Evolutionary conservation across 208 protist genomes (phyloP).

Genomic region (Acanthamoeba sp.): DNA sequence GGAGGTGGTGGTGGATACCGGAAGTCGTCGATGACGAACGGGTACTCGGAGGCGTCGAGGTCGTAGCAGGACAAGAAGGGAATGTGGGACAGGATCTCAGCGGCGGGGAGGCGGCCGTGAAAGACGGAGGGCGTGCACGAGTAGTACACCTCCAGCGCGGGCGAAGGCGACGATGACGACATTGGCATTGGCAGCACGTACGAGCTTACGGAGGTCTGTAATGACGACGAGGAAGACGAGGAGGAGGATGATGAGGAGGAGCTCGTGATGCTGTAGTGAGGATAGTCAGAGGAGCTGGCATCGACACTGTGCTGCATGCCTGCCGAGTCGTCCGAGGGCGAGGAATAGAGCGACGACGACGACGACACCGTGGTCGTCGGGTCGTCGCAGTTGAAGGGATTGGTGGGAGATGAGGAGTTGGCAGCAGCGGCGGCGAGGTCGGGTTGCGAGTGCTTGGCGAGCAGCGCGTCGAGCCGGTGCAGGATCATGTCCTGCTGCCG

Average conservation of each 20-base stretch:
- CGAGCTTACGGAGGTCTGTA: not conserved
- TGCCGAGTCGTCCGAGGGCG: not conserved
- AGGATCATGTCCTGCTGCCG: not conserved
- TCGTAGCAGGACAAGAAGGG: conserved; percentile 3
- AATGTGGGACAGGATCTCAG: not conserved
- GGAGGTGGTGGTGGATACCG: not conserved
- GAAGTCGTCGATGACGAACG: conserved; percentile 10
- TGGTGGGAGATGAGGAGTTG: too few species aligned
- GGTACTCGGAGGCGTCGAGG: not conserved
- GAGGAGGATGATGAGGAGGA: not conserved
- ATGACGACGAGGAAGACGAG: not conserved
- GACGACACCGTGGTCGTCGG: not conserved
- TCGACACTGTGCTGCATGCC: not conserved
- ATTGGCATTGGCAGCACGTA: not conserved
- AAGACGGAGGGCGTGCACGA: not conserved
- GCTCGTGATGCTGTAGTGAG: too few species aligned
- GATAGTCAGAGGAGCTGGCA: too few species aligned
- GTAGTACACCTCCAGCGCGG: not conserved
- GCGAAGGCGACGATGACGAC: not conserved
- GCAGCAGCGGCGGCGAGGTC: not conserved
- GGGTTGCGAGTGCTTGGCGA: not conserved
- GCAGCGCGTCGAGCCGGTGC: not conserved
- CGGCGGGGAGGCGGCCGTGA: not conserved
- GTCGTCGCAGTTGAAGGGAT: not conserved
- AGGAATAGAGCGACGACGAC: not conserved